Percentiles rank a stretch among this genome's conserved stretches.
These are phyloP conservation scores for Yamadazyma friedrichii DNA, from an alignment of 1,139 yeast genomes.

Conservation along the genomic window DNA sequence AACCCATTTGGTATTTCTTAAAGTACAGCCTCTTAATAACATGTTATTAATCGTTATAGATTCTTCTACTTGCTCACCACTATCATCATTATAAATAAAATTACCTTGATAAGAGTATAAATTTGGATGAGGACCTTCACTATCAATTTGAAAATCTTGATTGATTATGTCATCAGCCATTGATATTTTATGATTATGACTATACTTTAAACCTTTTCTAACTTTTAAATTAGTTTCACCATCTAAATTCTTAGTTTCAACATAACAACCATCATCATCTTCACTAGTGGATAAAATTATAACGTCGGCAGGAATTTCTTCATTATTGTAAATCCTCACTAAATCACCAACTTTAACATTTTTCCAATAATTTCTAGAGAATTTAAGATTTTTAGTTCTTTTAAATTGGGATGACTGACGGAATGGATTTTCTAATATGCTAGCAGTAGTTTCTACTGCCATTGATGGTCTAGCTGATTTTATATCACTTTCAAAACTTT, in stretches of 20 bases:
- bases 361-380: constrained; percentile 47
- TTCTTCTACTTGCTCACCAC: constrained; percentile 28
- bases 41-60: constrained; percentile 49
- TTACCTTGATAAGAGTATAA: constrained; percentile 58
- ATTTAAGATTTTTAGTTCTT: constrained; percentile 24
- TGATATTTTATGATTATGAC: constrained; percentile 30
- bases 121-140: constrained; percentile 58
- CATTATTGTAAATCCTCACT: constrained; percentile 50
- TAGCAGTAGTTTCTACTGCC: constrained; percentile 3
- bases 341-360: constrained; percentile 56
- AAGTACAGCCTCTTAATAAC: constrained; percentile 50
- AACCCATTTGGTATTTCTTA: constrained; percentile 57
- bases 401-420: constrained; percentile 24
- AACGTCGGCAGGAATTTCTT: constrained; percentile 59
- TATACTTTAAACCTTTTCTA: constrained; percentile 48
- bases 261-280: constrained; percentile 52
- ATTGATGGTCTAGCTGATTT: constrained; percentile 19
- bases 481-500: constrained; percentile 36
- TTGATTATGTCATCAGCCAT: constrained; percentile 46
- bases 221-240: constrained; percentile 62
- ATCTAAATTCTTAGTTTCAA: constrained; percentile 59
- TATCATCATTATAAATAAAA: constrained; percentile 31
- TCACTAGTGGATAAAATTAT: constrained; percentile 52
- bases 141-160: constrained; percentile 42
- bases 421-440: constrained; percentile 20